Evolutionary conservation across 225 moss, liverwort and hornwort genomes (phyloP).

Genomic region (Rhytidiadelphus loreus): DNA sequence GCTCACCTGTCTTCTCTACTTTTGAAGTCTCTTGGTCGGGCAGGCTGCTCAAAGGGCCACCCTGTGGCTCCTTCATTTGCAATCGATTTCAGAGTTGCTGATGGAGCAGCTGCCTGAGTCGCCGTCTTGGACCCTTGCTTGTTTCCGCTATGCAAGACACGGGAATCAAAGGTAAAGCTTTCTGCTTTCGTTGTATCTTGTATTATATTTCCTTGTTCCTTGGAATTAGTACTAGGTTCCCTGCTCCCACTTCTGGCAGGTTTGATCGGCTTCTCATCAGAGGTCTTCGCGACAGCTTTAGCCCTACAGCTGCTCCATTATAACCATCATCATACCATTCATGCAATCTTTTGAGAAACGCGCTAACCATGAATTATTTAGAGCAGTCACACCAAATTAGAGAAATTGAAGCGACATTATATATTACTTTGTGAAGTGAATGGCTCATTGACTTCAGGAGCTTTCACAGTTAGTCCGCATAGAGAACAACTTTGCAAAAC

Average conservation of each 20-base stretch:
- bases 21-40: slow-evolving; percentile 16
- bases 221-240: background rate
- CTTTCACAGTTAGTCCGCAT: background rate
- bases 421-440: background rate
- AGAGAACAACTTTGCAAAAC: background rate
- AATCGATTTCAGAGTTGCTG: background rate
- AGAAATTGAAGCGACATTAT: background rate
- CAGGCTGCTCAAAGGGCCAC: slow-evolving; percentile 15
- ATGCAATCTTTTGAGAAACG: background rate
- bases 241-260: background rate
- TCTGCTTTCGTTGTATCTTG: background rate
- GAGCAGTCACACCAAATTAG: background rate
- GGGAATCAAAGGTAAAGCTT: slow-evolving; percentile 1
- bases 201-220: background rate
- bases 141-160: slow-evolving; percentile 11
- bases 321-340: background rate
- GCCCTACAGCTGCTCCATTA: slow-evolving; percentile 13
- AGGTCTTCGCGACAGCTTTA: background rate
- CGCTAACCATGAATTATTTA: background rate
- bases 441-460: background rate
- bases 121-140: slow-evolving; percentile 7
- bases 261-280: slow-evolving; percentile 4
- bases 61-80: background rate
- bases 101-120: background rate
- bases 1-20: slow-evolving; percentile 32